Evolutionary conservation across 2,329 filamentous ascomycete genomes (phyloP).

Genomic region (Botrytis tulipae): DNA sequence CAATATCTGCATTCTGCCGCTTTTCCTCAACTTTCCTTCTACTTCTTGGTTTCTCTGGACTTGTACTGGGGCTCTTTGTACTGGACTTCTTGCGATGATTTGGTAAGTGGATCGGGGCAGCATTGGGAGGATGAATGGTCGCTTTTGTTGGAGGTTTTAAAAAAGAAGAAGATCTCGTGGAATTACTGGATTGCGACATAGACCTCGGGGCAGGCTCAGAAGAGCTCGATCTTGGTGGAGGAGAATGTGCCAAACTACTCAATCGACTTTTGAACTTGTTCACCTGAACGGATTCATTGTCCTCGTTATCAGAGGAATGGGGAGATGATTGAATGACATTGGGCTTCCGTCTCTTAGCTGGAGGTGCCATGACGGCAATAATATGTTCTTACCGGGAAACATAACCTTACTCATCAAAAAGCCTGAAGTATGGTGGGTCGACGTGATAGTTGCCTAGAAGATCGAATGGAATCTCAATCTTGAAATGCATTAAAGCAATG

Average conservation of each 20-base stretch:
- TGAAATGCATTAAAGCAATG: neutral
- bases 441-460: slow-evolving; percentile 9
- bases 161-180: slow-evolving; percentile 30
- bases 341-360: slow-evolving; percentile 50
- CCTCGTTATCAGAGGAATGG: slow-evolving; percentile 49
- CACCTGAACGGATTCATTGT: slow-evolving; percentile 41
- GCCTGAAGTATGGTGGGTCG: neutral
- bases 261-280: slow-evolving; percentile 27
- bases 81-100: slow-evolving; percentile 36
- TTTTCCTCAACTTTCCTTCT: slow-evolving; percentile 49
- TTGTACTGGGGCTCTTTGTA: slow-evolving; percentile 42
- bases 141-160: slow-evolving; percentile 33
- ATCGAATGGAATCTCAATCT: neutral
- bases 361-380: slow-evolving; percentile 36
- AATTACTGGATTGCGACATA: slow-evolving; percentile 21
- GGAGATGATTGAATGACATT: slow-evolving; percentile 46
- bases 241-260: slow-evolving; percentile 30
- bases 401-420: slow-evolving; percentile 4
- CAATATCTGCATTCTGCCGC: slow-evolving; percentile 55
- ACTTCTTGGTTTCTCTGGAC: slow-evolving; percentile 45
- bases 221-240: slow-evolving; percentile 22
- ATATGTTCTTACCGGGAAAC: neutral
- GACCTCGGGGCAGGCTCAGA: slow-evolving; percentile 20
- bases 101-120: slow-evolving; percentile 33
- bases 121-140: slow-evolving; percentile 34